These are phyloP conservation scores for Jatropha curcas DNA, from an alignment of 345 rosid genomes.

Conservation along the genomic window DNA sequence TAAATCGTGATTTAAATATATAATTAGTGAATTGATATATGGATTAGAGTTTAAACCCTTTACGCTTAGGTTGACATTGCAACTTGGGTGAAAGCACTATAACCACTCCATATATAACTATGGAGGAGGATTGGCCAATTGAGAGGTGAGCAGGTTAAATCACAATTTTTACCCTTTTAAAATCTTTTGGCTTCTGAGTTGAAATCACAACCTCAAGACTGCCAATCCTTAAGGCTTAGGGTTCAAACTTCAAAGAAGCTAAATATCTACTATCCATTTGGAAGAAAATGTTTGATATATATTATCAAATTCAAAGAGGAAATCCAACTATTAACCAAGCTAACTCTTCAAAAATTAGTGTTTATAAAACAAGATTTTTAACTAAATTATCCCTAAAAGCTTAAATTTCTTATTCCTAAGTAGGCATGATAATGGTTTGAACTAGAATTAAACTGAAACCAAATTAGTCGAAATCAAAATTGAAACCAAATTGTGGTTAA, in stretches of 20 bases:
- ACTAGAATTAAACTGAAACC: too few relatives aligned
- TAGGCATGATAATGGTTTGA: too few relatives aligned
- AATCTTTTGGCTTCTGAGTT: neutral
- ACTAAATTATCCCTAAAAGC: too few relatives aligned
- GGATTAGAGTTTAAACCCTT: conserved; percentile 1
- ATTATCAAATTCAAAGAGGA: too few relatives aligned
- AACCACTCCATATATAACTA: neutral
- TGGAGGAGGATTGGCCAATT: neutral
- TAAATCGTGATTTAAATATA: neutral
- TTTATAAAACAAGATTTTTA: too few relatives aligned
- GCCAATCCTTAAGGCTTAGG: neutral
- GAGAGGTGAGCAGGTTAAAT: conserved; percentile 1
- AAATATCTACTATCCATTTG: neutral
- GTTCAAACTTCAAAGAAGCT: neutral
- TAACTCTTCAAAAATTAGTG: too few relatives aligned
- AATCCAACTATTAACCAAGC: too few relatives aligned
- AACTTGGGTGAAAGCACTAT: conserved; percentile 8
- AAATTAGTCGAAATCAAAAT: too few relatives aligned
- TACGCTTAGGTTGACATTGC: conserved; percentile 15
- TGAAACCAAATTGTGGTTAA: too few relatives aligned
- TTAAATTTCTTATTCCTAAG: too few relatives aligned
- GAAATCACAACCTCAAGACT: conserved; percentile 12
- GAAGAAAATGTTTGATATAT: too few relatives aligned
- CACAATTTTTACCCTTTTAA: neutral
- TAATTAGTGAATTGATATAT: neutral